These are phyloP conservation scores for Leptosphaerulina australis DNA, from an alignment of 2,329 filamentous ascomycete species.

Conservation along the genomic window DNA sequence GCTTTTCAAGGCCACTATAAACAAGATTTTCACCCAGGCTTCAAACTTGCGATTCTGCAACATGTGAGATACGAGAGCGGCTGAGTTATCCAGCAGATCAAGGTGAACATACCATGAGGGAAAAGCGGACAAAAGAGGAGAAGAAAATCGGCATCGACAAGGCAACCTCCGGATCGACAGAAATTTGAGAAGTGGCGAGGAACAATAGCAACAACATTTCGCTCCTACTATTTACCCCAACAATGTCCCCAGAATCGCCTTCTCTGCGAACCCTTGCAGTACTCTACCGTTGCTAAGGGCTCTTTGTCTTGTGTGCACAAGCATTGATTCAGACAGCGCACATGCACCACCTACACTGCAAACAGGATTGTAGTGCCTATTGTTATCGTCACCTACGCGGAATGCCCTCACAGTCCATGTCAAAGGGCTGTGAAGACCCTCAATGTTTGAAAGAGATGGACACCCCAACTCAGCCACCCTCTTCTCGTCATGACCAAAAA, in stretches of 20 bases:
- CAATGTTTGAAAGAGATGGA: neutral
- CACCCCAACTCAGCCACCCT: slow-evolving; percentile 6
- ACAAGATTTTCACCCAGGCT: neutral
- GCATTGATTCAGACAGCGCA: neutral
- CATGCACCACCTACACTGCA: neutral
- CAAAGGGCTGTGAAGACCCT: neutral
- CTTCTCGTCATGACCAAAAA: slow-evolving; percentile 5
- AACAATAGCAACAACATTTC: neutral
- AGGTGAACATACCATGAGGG: neutral
- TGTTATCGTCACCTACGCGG: neutral
- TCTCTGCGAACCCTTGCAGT: neutral
- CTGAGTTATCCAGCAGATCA: neutral
- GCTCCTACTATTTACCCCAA: neutral
- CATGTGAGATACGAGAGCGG: neutral
- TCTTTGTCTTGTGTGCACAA: neutral
- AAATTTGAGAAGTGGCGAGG: neutral
- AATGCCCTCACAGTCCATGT: neutral
- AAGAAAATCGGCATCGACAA: neutral
- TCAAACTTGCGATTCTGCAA: neutral
- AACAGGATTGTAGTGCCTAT: neutral
- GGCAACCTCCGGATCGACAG: neutral
- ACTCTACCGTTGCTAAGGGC: slow-evolving; percentile 5
- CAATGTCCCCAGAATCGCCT: neutral
- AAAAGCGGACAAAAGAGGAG: slow-evolving; percentile 6
- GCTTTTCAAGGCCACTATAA: neutral